Conservation (phyloP, 345 rosid species). For the Iberis pinnata region DNA sequence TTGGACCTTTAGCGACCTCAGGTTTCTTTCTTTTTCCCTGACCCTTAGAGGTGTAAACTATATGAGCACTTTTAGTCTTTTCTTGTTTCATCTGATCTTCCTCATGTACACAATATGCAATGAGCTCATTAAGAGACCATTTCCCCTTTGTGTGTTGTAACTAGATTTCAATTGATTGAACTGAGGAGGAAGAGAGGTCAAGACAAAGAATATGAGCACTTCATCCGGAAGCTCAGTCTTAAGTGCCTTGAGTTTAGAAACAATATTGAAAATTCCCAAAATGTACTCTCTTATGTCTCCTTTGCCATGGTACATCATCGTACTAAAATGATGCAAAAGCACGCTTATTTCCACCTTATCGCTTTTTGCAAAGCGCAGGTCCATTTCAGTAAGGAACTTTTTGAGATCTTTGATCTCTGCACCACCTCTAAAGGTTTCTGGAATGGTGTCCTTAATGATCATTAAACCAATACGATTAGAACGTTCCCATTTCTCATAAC, state of each 20-base stretch:
- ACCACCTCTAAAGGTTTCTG: neutral
- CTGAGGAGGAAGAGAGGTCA: neutral
- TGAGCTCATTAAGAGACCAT: neutral
- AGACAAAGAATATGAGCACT: neutral
- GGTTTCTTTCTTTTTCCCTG: neutral
- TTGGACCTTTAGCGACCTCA: neutral
- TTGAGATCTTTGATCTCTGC: neutral
- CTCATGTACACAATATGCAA: no score
- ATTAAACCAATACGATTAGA: no score
- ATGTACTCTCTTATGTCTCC: no score
- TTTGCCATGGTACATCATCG: no score
- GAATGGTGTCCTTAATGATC: no score
- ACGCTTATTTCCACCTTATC: neutral
- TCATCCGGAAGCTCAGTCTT: no score
- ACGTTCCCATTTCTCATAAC: no score
- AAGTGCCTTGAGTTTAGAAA: no score
- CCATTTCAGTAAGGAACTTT: neutral
- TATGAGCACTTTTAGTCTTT: neutral
- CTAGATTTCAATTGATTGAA: neutral
- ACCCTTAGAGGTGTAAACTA: neutral
- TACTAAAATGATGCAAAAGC: neutral
- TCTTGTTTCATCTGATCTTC: neutral
- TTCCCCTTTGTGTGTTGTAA: neutral
- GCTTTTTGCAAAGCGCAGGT: neutral
- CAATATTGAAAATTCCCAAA: no score